A percentile compares a stretch with the other conserved stretches of the same genome.
Conservation (phyloP, 768 basidiomycete species). For the Candolleomyces eurysporus region DNA sequence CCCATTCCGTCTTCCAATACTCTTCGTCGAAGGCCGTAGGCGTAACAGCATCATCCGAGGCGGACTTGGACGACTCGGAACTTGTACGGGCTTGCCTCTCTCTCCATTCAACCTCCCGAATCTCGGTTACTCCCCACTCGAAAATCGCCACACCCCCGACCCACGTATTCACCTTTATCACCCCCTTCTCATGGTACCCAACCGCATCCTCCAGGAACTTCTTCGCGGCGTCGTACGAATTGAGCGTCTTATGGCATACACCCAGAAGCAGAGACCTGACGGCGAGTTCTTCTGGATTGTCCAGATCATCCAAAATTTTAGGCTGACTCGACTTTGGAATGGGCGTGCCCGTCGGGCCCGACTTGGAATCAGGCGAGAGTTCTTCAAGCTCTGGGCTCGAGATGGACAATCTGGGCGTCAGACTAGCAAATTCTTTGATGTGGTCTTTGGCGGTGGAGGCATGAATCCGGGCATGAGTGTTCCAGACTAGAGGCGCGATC, state of each 20-base stretch:
- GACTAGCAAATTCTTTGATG: conserved; percentile 48
- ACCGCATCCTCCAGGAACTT: conserved; percentile 52
- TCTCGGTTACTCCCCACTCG: conserved; percentile 68
- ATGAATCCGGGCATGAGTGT: conserved; percentile 64
- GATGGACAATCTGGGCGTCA: conserved; percentile 38
- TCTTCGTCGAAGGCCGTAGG: neutral
- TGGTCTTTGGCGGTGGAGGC: conserved; percentile 54
- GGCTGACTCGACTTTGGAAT: neutral
- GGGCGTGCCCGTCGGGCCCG: conserved; percentile 5
- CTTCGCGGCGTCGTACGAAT: conserved; percentile 43
- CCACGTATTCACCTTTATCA: conserved; percentile 54
- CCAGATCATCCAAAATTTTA: conserved; percentile 40
- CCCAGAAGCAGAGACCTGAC: conserved; percentile 70
- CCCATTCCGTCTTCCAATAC: conserved; percentile 45
- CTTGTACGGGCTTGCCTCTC: conserved; percentile 13
- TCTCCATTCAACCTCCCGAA: conserved; percentile 51
- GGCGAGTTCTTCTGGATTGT: conserved; percentile 70
- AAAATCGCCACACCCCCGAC: conserved; percentile 64
- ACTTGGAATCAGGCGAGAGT: neutral
- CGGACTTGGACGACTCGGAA: neutral
- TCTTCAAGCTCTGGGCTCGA: neutral
- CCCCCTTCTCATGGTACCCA: conserved; percentile 28
- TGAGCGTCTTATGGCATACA: conserved; percentile 57
- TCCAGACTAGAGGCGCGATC: conserved; percentile 58
- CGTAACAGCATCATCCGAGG: too few species aligned